Percentiles rank a stretch among this genome's conserved stretches.
Conservation (phyloP, 2,329 filamentous ascomycete genomes). For the Penicillium sp. region DNA sequence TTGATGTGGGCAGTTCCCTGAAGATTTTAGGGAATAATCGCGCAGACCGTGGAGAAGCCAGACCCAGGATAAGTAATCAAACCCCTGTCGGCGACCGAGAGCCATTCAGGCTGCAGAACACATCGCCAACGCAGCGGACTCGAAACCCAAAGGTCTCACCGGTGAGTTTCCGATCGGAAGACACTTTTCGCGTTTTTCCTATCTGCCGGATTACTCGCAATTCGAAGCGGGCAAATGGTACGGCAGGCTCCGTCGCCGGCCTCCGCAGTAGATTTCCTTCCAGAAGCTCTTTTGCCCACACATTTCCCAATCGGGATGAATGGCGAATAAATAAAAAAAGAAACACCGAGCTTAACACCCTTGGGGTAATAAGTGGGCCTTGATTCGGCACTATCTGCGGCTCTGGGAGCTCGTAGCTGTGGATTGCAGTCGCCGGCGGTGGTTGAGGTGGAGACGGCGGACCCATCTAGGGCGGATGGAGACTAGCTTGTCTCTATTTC, state of each 20-base stretch:
- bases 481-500: slow-evolving; percentile 9
- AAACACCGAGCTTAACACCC: slow-evolving; percentile 4
- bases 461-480: fast-evolving
- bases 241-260: slow-evolving; percentile 1
- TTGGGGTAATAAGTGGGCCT: slow-evolving; percentile 3
- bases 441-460: neutral
- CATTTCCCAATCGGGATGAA: neutral
- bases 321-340: neutral
- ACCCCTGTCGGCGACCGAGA: slow-evolving; percentile 11
- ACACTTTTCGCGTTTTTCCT: neutral
- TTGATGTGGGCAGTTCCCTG: slow-evolving; percentile 3
- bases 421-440: slow-evolving; percentile 8
- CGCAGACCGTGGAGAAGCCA: slow-evolving; percentile 2
- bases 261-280: neutral
- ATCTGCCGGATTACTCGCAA: neutral
- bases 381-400: slow-evolving; percentile 30
- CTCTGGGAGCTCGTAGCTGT: slow-evolving; percentile 28
- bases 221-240: neutral
- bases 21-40: neutral
- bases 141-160: slow-evolving; percentile 13
- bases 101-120: slow-evolving; percentile 10
- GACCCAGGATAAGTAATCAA: slow-evolving; percentile 2
- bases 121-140: slow-evolving; percentile 5
- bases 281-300: neutral
- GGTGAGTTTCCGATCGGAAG: slow-evolving; percentile 6